Base-by-base conservation (phyloP, 495 filamentous ascomycete genomes). In the Penicillium maclennaniae region DNA sequence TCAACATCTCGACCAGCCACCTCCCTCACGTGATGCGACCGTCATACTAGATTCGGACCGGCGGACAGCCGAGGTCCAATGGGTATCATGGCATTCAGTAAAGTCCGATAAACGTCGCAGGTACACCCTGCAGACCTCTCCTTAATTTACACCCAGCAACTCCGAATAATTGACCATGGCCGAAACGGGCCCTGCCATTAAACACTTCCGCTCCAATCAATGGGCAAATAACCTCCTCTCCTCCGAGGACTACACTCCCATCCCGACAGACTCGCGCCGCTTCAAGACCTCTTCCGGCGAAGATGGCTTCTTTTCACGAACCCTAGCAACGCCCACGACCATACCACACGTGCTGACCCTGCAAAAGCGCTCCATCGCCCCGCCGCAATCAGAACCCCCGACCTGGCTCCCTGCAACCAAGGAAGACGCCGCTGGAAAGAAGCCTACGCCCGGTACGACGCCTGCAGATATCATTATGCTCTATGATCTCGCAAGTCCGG, bases 391-490 rank as follows among this genome's bases (percentile, higher is more conserved):
- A 15, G 36, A 50, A 39, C 43, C 55, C 27, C 69, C 70, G 1
- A 46, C 59, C 17, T 74, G 69, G 68, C 69, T 69, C 39, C 58
- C 68, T 23, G 58, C 63, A 53, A 67, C 61, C 2, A 67, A 67
- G 51, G 38, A 62, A 46, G 55, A 64, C 52, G 64, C 62, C 10
- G 54, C 53, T 1, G 40, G 51, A 3, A 39, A 27, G 44, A 54
- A 57, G 27, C 53, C 65, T 16, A 55, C 60, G 8, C 61, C 68
- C 25, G 53, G 54, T 19, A 41, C 60, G 0, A 58, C 58, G 8
- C 65, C 69, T 6, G 60, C 73, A 1, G 74, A 77, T 58, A 60
- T 73, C 19, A 51, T 74, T 10, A 68, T 72, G 68, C 52, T 74
- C 15, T 57, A 70, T 25, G 57, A 67, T 10, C 62, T 77, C 4